Evolutionary conservation across 352 stramenopile species (phyloP).

Genomic region (Globisporangium spiculum): DNA sequence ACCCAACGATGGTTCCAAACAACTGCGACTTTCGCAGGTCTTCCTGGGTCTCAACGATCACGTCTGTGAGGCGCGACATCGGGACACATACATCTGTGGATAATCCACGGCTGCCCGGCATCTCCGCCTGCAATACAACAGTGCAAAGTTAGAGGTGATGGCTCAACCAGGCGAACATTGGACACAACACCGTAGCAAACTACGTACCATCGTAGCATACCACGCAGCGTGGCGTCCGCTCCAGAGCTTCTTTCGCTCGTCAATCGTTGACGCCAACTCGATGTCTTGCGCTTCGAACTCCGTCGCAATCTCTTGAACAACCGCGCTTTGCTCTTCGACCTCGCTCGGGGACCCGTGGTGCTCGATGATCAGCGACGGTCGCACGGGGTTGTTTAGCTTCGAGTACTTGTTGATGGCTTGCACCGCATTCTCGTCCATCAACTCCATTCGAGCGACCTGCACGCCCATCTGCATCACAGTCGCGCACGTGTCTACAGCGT

Average conservation of each 20-base stretch:
- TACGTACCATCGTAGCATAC: conserved; percentile 78
- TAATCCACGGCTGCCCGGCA: conserved; percentile 78
- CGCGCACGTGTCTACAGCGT: conserved; percentile 82
- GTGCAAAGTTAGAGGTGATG: background rate
- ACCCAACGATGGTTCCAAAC: conserved; percentile 92
- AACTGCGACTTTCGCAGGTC: conserved; percentile 89
- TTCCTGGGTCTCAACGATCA: conserved; percentile 91
- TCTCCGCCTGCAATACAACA: conserved; percentile 44
- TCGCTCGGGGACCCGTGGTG: conserved; percentile 82
- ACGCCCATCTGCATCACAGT: conserved; percentile 88
- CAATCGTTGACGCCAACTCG: conserved; percentile 56
- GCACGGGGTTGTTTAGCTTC: conserved; percentile 72
- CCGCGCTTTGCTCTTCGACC: conserved; percentile 85
- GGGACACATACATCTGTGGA: conserved; percentile 97
- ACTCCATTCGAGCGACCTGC: conserved; percentile 81
- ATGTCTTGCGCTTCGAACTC: conserved; percentile 87
- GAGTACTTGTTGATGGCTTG: conserved; percentile 85
- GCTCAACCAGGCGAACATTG: background rate
- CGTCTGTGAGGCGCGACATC: conserved; percentile 90
- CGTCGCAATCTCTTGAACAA: conserved; percentile 83
- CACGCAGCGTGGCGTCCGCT: conserved; percentile 81
- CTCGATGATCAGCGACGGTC: conserved; percentile 94
- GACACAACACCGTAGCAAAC: background rate
- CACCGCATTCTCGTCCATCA: conserved; percentile 83
- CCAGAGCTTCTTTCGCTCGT: conserved; percentile 86